These are phyloP conservation scores for Fragaria nilgerrensis DNA, from an alignment of 306 rosid genomes.

Conservation along the genomic window DNA sequence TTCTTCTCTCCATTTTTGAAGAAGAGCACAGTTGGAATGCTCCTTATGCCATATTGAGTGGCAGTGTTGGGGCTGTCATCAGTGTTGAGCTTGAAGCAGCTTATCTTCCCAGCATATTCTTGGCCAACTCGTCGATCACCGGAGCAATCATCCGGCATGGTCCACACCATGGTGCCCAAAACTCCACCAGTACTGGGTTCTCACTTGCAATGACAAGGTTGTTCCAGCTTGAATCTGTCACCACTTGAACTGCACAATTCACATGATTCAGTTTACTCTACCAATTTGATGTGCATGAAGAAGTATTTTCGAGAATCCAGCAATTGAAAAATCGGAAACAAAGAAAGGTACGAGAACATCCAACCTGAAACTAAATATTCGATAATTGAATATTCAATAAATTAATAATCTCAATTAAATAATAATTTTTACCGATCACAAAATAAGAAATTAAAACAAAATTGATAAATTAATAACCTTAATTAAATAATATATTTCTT, in stretches of 20 bases:
- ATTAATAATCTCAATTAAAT: too few species aligned
- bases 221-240: conserved; percentile 74
- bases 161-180: conserved; percentile 99
- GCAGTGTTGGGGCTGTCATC: conserved; percentile 73
- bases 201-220: conserved; percentile 59
- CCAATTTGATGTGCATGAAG: not conserved
- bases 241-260: conserved; percentile 59
- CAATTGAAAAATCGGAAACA: not conserved
- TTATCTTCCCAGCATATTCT: conserved; percentile 73
- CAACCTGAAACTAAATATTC: too few species aligned
- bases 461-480: too few species aligned
- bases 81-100: conserved; percentile 75
- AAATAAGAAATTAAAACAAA: too few species aligned
- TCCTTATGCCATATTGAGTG: conserved; percentile 77
- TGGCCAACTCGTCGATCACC: conserved; percentile 68
- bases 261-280: not conserved
- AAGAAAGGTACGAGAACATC: not conserved
- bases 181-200: conserved; percentile 80
- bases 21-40: conserved; percentile 92
- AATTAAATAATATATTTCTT: too few species aligned
- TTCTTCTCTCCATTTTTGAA: conserved; percentile 88
- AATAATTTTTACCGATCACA: too few species aligned
- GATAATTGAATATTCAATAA: too few species aligned
- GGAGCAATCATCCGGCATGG: conserved; percentile 90
- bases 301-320: not conserved